Base-by-base conservation (phyloP, 129 eudicot genomes). In the Ambrosia trifida region DNA sequence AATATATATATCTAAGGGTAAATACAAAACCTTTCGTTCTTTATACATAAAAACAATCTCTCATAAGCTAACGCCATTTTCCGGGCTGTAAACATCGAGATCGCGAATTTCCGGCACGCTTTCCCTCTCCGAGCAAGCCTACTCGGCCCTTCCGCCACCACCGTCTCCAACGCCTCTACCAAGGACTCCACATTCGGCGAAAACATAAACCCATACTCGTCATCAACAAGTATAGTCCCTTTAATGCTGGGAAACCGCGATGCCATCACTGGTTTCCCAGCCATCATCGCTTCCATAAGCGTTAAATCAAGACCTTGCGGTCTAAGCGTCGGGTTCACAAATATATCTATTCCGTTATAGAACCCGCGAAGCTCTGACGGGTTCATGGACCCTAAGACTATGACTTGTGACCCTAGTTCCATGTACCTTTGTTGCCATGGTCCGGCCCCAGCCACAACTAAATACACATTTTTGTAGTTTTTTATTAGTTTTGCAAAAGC, bases 301-400 rank as follows among this genome's bases (percentile, higher is more conserved):
- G 98, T 93, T 1, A 93, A 83, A 78, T 93, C 98, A 6, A 93
- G 98, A 78, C 98, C 98, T 51, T 93, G 96, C 4, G 96, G 98
- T 64, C 98, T 82, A 14, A 89, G 85, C 0, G 96, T 93, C 18
- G 98, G 98, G 64, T 93, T 93, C 36, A 93, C 88, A 71, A 93
- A 89, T 3, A 93, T 82, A 58, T 93, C 98, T n/a, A 93, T 93
- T 14, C 87, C 87, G 7, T 93, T 94, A 31, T 94, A 94, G 35
- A 94, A 94, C 6, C 80, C 89, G 0, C 93, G 80, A 12, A 94
- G 79, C 76, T 90, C 91, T 0, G 81, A 72, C 0, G 97, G 93
- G 66, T 76, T 85, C 96, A 90, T 80, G 36, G 99, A 85, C 1
- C 99, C 99, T 64, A 87, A 51, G 43, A 85, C 88, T 50, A 82